Evolutionary conservation across 2,329 filamentous ascomycete species (phyloP).

Genomic region (Cladosporium austrohemisphaericum): DNA sequence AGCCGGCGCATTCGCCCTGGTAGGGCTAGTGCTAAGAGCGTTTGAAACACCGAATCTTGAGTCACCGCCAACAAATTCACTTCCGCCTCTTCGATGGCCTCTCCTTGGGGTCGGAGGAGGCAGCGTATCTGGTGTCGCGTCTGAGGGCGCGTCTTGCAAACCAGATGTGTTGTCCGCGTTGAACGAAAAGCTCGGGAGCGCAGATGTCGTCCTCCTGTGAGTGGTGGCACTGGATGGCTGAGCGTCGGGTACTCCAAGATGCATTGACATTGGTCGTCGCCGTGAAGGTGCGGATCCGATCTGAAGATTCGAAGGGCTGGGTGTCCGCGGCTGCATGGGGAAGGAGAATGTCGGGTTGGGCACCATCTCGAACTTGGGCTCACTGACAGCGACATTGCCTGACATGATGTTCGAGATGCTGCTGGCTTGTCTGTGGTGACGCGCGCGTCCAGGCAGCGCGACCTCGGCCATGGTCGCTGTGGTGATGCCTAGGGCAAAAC

Average conservation of each 20-base stretch:
- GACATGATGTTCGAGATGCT: constrained; percentile 37
- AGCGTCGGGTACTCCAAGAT: constrained; percentile 30
- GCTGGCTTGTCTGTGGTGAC: constrained; percentile 34
- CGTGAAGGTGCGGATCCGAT: constrained; percentile 12
- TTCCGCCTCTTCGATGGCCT: constrained; percentile 72
- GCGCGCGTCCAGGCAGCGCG: constrained; percentile 18
- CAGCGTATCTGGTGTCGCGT: constrained; percentile 34
- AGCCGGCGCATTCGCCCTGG: constrained; percentile 59
- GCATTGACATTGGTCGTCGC: constrained; percentile 32
- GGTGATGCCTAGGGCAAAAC: background rate
- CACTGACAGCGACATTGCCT: constrained; percentile 10
- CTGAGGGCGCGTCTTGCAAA: constrained; percentile 33
- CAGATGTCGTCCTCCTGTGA: constrained; percentile 41
- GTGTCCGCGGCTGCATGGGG: constrained; percentile 37
- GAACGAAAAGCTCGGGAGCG: constrained; percentile 49
- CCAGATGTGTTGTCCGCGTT: constrained; percentile 42
- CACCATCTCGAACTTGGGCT: constrained; percentile 39
- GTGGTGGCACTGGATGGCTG: constrained; percentile 37
- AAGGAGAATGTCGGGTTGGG: constrained; percentile 50
- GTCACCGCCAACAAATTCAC: constrained; percentile 81
- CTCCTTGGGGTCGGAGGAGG: constrained; percentile 51
- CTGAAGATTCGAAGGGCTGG: constrained; percentile 21
- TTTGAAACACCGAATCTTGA: constrained; percentile 48
- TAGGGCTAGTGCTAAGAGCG: constrained; percentile 66
- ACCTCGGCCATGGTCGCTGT: constrained; percentile 28